Evolutionary conservation across 2,329 filamentous ascomycete genomes (phyloP), one percentile per base, ranked within the genome.

Genomic region (Juglanconis oblonga): DNA sequence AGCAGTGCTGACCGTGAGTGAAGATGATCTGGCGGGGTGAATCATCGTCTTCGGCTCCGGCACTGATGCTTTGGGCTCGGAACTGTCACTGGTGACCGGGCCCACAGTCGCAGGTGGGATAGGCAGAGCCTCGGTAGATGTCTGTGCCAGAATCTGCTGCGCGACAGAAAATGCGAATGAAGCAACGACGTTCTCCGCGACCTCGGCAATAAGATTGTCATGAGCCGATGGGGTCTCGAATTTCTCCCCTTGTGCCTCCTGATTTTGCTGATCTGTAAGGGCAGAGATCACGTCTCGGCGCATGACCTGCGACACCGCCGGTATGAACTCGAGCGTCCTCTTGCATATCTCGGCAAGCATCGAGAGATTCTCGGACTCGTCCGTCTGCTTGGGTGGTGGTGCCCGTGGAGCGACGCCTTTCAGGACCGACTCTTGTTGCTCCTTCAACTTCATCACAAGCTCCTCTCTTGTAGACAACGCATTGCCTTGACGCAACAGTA

Each of bases 281-380:
- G 88, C 86, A n/a, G 82, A 79, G 51, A 86, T 76, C 2, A 98
- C 78, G 69, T 98, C 95, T 57, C 86, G 83, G 55, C 92, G 85
- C 76, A 98, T 87, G 29, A 92, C 86, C 56, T 90, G 86, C 3
- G 91, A 90, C 42, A 91, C 87, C 44, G 88, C 85, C 1, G 91
- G 89, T 42, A 98, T 89, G 67, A 97, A 98, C 63, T 91, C 88
- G 9, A 95, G 81, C 1, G 92, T 88, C 60, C 93, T 84, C 62
- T 87, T 87, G 70, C 92, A 96, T 33, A 97, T 86, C 69, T 98
- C 92, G 1, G 91, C 89, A n/a, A 97, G 81, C 63, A 92, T 85
- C 9, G 84, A 77, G 31, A 97, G 75, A 67, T 96, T 89, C 71
- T 96, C 92, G 0, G 81, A 72, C 62, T 90, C 88, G 47, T 87